Evolutionary conservation across 1,139 yeast genomes (phyloP).

Genomic region (Geotrichum siamense): DNA sequence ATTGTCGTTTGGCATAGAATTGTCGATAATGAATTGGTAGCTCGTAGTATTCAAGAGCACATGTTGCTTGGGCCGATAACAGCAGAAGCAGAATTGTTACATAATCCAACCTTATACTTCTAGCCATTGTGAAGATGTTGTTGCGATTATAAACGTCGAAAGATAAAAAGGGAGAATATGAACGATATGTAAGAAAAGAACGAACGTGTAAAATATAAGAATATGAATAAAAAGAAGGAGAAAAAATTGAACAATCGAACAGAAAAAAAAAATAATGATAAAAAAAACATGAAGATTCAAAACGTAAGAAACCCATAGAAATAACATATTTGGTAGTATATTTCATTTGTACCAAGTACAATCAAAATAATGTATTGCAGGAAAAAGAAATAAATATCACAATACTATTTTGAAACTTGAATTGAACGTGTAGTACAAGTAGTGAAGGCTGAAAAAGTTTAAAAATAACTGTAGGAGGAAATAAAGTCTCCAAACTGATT

Average conservation of each 20-base stretch:
- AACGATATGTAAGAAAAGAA: background rate
- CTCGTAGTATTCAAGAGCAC: slow-evolving; percentile 1
- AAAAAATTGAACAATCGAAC: background rate
- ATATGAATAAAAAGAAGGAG: background rate
- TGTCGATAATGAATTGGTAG: slow-evolving; percentile 1
- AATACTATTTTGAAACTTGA: slow-evolving; percentile 3
- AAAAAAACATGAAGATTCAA: too few relatives aligned
- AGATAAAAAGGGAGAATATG: background rate
- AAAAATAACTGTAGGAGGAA: background rate
- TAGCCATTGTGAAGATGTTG: background rate
- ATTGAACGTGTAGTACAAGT: background rate
- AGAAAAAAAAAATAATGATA: background rate
- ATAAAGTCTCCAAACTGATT: too few relatives aligned
- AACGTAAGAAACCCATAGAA: too few relatives aligned
- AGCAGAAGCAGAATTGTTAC: slow-evolving; percentile 6
- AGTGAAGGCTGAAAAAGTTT: background rate
- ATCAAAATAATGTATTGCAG: too few relatives aligned
- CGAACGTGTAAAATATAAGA: background rate
- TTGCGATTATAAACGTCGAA: background rate
- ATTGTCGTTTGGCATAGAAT: slow-evolving; percentile 8
- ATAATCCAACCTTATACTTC: slow-evolving; percentile 1
- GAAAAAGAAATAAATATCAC: too few relatives aligned
- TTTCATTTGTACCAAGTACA: too few relatives aligned
- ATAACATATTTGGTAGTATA: too few relatives aligned
- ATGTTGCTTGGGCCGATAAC: slow-evolving; percentile 5